phyloP scores from a whole-genome alignment of 2,329 filamentous ascomycete genomes.

The Clonostachys rosea region DNA sequence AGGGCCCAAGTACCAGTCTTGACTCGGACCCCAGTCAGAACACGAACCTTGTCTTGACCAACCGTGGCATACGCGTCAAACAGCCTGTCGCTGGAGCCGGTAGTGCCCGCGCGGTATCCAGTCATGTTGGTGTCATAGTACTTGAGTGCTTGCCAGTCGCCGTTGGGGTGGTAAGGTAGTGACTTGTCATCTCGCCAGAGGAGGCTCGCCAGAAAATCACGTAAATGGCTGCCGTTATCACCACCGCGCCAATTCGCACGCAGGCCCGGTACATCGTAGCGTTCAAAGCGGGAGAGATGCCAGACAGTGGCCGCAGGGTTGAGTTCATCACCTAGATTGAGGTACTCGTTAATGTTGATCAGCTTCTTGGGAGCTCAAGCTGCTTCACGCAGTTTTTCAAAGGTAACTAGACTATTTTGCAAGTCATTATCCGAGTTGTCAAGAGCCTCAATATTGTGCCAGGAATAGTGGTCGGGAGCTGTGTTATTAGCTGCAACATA shows the following conservation, averaged over 20 bases:
- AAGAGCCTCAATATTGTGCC: constrained; percentile 5
- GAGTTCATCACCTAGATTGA: constrained; percentile 25
- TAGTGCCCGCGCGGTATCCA: not conserved
- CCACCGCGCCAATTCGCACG: constrained; percentile 38
- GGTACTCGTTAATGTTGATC: constrained; percentile 46
- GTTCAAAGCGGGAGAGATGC: constrained; percentile 40
- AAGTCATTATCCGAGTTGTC: not conserved
- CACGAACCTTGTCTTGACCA: not conserved
- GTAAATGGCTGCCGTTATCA: constrained; percentile 18
- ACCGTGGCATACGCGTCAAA: constrained; percentile 3
- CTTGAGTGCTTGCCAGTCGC: constrained; percentile 4
- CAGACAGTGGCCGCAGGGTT: constrained; percentile 29
- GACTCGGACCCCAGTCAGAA: not conserved
- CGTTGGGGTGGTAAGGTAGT: constrained; percentile 1
- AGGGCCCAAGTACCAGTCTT: not conserved
- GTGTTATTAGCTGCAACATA: constrained; percentile 2
- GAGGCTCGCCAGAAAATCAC: constrained; percentile 36
- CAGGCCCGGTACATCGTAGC: constrained; percentile 31
- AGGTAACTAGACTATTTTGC: not conserved
- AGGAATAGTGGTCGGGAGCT: constrained; percentile 7
- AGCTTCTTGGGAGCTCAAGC: constrained; percentile 13
- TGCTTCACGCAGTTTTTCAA: not conserved
- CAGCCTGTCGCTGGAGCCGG: constrained; percentile 1
- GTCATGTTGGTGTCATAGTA: constrained; percentile 3
- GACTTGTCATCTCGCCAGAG: not conserved